These are phyloP conservation scores for Lentithecium fluviatile DNA, from an alignment of 495 filamentous ascomycete species.

Conservation along the genomic window DNA sequence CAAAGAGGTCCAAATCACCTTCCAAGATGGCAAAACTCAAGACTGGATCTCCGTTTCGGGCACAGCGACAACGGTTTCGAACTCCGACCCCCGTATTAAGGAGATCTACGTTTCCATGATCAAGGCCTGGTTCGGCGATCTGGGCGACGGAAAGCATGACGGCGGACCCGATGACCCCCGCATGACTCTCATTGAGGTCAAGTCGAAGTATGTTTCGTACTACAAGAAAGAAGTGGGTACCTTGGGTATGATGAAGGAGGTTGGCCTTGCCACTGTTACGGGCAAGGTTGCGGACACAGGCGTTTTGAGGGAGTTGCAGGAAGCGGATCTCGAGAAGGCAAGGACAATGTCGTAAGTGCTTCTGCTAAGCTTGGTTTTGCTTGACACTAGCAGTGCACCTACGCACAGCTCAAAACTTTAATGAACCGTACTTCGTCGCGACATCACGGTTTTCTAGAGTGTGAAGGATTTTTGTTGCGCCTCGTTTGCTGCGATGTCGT, in stretches of 20 bases:
- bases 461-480: too few species aligned
- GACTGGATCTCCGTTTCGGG: conserved; percentile 48
- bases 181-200: conserved; percentile 44
- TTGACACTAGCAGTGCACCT: too few species aligned
- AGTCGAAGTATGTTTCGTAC: conserved; percentile 41
- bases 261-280: conserved; percentile 32
- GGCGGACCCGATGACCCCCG: conserved; percentile 45
- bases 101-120: conserved; percentile 40
- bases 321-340: conserved; percentile 36
- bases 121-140: conserved; percentile 50
- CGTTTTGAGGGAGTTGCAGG: conserved; percentile 36
- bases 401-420: too few species aligned
- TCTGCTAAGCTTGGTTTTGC: too few species aligned
- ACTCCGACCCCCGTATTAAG: conserved; percentile 47
- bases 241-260: conserved; percentile 38
- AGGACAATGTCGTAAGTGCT: conserved; percentile 16
- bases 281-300: conserved; percentile 40
- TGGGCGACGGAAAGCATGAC: conserved; percentile 48
- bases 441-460: too few species aligned
- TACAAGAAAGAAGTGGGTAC: conserved; percentile 35
- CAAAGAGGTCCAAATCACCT: conserved; percentile 42
- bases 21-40: conserved; percentile 45
- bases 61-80: conserved; percentile 34
- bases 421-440: too few species aligned
- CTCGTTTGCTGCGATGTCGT: too few species aligned